These are phyloP conservation scores for Aspergillus persii DNA, from an alignment of 2,329 filamentous ascomycete species.

Conservation along the genomic window DNA sequence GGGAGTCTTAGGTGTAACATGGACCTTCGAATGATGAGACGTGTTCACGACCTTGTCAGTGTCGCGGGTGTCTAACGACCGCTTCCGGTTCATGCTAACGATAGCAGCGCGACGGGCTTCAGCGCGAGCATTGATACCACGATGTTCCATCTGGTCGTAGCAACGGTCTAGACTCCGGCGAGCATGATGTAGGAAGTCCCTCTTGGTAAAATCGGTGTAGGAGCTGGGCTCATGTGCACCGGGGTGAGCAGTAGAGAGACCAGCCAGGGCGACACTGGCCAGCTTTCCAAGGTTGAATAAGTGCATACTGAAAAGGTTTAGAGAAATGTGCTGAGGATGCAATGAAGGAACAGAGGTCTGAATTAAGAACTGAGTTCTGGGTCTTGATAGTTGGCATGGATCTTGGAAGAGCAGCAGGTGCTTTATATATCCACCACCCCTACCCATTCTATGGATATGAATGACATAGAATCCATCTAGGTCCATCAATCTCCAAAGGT, in stretches of 20 bases:
- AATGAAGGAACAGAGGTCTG: background rate
- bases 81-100: constrained; percentile 17
- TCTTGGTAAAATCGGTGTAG: constrained; percentile 7
- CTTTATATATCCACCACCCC: no score
- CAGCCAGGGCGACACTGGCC: constrained; percentile 3
- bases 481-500: background rate
- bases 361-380: background rate
- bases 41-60: constrained; percentile 35
- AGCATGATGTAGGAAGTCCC: constrained; percentile 13
- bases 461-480: background rate
- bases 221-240: constrained; percentile 19
- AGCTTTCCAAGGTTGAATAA: background rate
- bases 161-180: constrained; percentile 22
- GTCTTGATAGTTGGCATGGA: background rate
- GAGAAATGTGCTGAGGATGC: no score
- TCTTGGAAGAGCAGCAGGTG: background rate
- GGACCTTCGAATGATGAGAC: constrained; percentile 35
- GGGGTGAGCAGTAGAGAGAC: constrained; percentile 18
- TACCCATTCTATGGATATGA: no score
- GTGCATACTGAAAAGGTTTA: background rate
- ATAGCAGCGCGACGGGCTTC: constrained; percentile 23
- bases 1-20: constrained; percentile 18
- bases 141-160: constrained; percentile 17
- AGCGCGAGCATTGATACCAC: constrained; percentile 23
- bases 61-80: constrained; percentile 27